phyloP scores from a whole-genome alignment of 345 rosid genomes.

The Brassica nigra region DNA sequence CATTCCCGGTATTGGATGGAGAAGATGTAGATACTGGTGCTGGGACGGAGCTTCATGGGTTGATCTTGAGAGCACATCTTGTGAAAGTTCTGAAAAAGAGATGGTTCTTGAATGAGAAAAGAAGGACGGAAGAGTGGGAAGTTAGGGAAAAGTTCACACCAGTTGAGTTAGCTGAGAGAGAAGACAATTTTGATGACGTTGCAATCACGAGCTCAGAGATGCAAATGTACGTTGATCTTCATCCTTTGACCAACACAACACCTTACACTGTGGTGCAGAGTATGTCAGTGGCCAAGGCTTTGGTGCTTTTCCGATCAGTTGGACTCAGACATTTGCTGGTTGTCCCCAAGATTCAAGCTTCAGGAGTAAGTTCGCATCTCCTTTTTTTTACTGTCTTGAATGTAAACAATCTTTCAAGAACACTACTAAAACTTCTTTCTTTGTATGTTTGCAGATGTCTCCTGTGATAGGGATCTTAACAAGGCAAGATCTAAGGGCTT shows the following conservation, averaged over 20 bases:
- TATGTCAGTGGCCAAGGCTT: conserved; percentile 90
- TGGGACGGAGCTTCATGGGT: conserved; percentile 64
- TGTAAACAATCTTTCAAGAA: conserved; percentile 13
- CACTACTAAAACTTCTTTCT: background rate
- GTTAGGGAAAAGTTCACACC: conserved; percentile 70
- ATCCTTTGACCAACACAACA: conserved; percentile 84
- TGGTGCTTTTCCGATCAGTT: conserved; percentile 77
- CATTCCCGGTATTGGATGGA: conserved; percentile 66
- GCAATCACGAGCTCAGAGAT: conserved; percentile 65
- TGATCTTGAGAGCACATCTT: conserved; percentile 83
- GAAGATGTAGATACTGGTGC: conserved; percentile 38
- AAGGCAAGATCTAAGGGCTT: conserved; percentile 77
- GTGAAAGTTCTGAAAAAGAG: conserved; percentile 71
- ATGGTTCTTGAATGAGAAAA: conserved; percentile 76
- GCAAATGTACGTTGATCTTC: conserved; percentile 87
- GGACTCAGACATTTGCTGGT: conserved; percentile 81
- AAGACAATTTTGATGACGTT: conserved; percentile 63
- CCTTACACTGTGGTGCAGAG: conserved; percentile 86
- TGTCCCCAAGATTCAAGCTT: conserved; percentile 70
- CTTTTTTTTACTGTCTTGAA: background rate
- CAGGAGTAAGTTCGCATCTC: conserved; percentile 58
- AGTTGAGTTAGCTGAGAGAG: conserved; percentile 83
- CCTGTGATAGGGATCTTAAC: conserved; percentile 81
- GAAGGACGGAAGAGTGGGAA: conserved; percentile 86
- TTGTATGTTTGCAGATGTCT: conserved; percentile 49